These are phyloP conservation scores for Cercophora samala DNA, from an alignment of 495 filamentous ascomycete species.

Conservation along the genomic window DNA sequence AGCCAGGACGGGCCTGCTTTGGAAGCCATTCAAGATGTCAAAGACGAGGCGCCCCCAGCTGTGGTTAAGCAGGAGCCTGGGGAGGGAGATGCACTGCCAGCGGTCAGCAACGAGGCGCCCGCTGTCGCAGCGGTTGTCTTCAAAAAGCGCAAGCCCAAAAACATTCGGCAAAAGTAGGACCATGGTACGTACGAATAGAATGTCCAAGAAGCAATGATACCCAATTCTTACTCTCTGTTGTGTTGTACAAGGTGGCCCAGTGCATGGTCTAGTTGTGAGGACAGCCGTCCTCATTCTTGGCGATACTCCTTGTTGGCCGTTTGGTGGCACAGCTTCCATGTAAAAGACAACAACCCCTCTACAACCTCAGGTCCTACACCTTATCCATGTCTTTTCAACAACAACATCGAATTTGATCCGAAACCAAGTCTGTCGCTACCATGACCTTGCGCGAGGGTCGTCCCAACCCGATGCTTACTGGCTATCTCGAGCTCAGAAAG, in stretches of 20 bases:
- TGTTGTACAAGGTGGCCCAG: not conserved
- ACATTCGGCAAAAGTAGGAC: slow-evolving; percentile 54
- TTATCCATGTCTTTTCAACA: not conserved
- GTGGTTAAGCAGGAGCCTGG: slow-evolving; percentile 20
- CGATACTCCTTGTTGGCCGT: not conserved
- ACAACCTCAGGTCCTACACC: not conserved
- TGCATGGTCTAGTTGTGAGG: not conserved
- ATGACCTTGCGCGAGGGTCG: not conserved
- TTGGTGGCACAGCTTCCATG: not conserved
- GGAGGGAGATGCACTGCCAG: slow-evolving; percentile 20
- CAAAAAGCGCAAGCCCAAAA: slow-evolving; percentile 87
- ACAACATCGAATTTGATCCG: no score
- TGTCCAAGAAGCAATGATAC: slow-evolving; percentile 18
- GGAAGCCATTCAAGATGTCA: slow-evolving; percentile 10
- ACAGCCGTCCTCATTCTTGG: not conserved
- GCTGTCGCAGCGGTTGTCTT: slow-evolving; percentile 57
- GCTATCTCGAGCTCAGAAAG: slow-evolving; percentile 5
- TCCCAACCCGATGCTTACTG: not conserved
- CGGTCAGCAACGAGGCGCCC: slow-evolving; percentile 1
- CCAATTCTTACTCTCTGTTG: slow-evolving; percentile 7
- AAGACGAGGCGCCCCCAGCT: slow-evolving; percentile 14
- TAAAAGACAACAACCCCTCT: not conserved
- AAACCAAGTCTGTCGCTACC: not conserved
- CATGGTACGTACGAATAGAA: not conserved
- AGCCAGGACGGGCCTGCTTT: slow-evolving; percentile 6